Percentiles rank a stretch among this genome's conserved stretches.
Conservation (phyloP, 2,329 filamentous ascomycete genomes). For the Neofusicoccum parvum region DNA sequence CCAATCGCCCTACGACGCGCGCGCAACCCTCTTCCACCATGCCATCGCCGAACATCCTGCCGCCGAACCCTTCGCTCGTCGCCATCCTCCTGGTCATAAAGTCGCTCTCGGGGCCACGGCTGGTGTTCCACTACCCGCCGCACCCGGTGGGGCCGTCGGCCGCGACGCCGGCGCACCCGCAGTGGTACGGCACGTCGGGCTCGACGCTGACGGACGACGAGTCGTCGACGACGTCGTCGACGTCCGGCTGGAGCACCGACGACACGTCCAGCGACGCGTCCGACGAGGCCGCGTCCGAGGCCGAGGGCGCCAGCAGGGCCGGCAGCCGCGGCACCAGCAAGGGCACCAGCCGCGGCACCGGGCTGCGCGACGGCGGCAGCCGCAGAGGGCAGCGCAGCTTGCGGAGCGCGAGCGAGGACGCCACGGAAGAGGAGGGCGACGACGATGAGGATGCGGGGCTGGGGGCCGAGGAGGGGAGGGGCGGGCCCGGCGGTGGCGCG, state of each 20-base stretch:
- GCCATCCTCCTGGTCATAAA: slow-evolving; percentile 44
- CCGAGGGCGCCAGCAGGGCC: slow-evolving; percentile 3
- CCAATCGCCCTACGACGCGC: background rate
- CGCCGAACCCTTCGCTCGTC: slow-evolving; percentile 34
- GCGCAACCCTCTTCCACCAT: background rate
- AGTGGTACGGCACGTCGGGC: slow-evolving; percentile 41
- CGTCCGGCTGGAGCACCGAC: slow-evolving; percentile 29
- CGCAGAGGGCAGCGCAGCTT: slow-evolving; percentile 29
- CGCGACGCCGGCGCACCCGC: slow-evolving; percentile 34
- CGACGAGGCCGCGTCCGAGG: slow-evolving; percentile 26
- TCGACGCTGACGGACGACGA: slow-evolving; percentile 36
- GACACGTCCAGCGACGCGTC: slow-evolving; percentile 32
- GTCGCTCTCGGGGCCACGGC: slow-evolving; percentile 38
- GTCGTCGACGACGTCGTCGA: slow-evolving; percentile 24
- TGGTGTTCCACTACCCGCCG: slow-evolving; percentile 47
- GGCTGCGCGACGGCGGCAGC: slow-evolving; percentile 33
- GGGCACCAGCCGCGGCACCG: slow-evolving; percentile 35
- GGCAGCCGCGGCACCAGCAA: slow-evolving; percentile 28
- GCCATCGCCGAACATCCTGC: slow-evolving; percentile 20
- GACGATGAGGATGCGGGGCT: slow-evolving; percentile 36
- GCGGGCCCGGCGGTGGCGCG: slow-evolving; percentile 21
- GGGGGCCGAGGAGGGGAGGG: slow-evolving; percentile 21
- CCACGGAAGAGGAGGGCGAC: slow-evolving; percentile 38
- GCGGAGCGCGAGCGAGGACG: slow-evolving; percentile 28
- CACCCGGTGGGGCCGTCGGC: slow-evolving; percentile 39